Percentiles rank a stretch among this genome's conserved stretches.
Conservation (phyloP, 352 stramenopile genomes). For the Globisporangium megalacanthum region DNA sequence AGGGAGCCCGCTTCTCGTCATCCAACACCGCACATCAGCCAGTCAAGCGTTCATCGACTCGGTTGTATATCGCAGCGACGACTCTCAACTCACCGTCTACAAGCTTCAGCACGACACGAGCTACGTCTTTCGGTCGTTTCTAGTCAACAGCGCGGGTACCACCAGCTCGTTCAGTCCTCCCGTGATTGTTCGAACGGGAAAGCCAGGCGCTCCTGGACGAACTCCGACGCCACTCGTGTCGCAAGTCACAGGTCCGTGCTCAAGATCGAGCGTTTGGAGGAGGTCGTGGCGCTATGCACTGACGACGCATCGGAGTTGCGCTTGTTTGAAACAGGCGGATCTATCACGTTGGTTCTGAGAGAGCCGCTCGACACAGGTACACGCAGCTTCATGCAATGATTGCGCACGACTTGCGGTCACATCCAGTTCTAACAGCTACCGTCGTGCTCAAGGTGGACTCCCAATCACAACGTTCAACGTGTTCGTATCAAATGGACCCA, state of each 20-base stretch:
- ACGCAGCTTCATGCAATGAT: not conserved
- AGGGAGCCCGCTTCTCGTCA: constrained; percentile 4
- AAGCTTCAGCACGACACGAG: constrained; percentile 39
- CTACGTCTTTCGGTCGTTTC: constrained; percentile 43
- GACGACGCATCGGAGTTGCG: not conserved
- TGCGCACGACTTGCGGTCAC: not conserved
- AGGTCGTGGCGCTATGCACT: too few relatives aligned
- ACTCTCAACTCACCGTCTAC: constrained; percentile 21
- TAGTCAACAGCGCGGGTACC: constrained; percentile 11
- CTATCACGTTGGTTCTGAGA: constrained; percentile 21
- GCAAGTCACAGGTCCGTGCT: constrained; percentile 31
- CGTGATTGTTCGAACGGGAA: constrained; percentile 22
- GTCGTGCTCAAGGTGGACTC: constrained; percentile 19
- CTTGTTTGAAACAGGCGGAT: constrained; percentile 18
- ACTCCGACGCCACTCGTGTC: constrained; percentile 31
- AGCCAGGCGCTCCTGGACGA: constrained; percentile 21
- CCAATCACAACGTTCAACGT: constrained; percentile 27
- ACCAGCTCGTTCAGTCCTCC: constrained; percentile 24
- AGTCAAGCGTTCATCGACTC: constrained; percentile 17
- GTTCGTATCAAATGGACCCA: constrained; percentile 13
- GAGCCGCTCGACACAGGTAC: constrained; percentile 39
- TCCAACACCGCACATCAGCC: constrained; percentile 33
- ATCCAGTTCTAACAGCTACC: not conserved
- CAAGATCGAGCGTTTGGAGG: not conserved
- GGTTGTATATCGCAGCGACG: constrained; percentile 11